These are phyloP conservation scores for Lentinula sp. DNA, from an alignment of 768 basidiomycete genomes.

Conservation along the genomic window DNA sequence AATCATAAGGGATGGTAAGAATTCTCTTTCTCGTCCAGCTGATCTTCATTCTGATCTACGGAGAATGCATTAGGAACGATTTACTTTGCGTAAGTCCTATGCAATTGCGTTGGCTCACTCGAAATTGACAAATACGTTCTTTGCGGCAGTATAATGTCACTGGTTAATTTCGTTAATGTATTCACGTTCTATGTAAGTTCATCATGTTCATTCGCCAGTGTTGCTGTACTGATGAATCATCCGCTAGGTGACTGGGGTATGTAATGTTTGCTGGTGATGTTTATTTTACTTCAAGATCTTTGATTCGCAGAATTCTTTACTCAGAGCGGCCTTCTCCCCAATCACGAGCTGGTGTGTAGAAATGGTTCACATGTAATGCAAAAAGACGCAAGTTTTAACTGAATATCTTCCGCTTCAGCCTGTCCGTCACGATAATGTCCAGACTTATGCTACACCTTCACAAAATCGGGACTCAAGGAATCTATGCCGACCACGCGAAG, in stretches of 20 bases:
- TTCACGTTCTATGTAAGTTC: neutral
- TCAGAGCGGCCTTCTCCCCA: neutral
- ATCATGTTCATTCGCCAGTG: neutral
- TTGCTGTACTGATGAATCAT: neutral
- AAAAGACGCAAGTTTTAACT: neutral
- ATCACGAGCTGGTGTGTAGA: neutral
- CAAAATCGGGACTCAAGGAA: neutral
- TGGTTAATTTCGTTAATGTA: neutral
- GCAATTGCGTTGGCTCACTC: neutral
- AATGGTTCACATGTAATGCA: neutral
- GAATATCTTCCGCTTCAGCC: neutral
- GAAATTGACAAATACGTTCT: neutral
- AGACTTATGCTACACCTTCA: slow-evolving; percentile 1
- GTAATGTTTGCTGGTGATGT: neutral
- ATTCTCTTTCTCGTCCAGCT: neutral
- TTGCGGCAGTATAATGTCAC: neutral
- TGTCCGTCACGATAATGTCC: slow-evolving; percentile 3
- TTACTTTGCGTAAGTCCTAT: neutral
- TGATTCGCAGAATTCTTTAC: neutral
- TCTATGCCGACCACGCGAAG: neutral
- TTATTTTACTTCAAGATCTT: no score
- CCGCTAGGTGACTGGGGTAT: neutral
- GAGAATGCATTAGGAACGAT: neutral
- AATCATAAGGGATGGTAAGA: neutral
- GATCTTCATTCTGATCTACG: neutral